Base-by-base conservation (phyloP, 2,329 filamentous ascomycete genomes). In the Lasiodiplodia hormozganensis region DNA sequence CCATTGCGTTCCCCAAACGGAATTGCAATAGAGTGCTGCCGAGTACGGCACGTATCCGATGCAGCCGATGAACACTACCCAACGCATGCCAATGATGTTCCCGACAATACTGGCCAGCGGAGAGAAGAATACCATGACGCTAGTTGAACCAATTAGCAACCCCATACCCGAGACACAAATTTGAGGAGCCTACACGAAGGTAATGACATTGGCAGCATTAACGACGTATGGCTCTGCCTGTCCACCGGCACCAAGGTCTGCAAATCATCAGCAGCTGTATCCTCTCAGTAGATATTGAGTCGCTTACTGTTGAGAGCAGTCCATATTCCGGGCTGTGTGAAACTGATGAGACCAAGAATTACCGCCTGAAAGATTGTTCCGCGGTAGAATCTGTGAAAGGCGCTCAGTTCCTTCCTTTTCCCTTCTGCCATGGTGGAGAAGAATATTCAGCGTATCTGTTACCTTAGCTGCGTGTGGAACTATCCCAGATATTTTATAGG, bases 311-410 rank as follows among this genome's bases (percentile, higher is more conserved):
- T 76, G 18, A 85, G 73, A 3, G 82, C 83, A 68, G 82, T 84
- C 82, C 82, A 85, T 25, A 85, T 82, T 2, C 82, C 83, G 0
- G 82, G 82, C 51, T 83, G 81, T 1, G 81, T 82, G 72, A 85
- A 84, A 4, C 79, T 80, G 23, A 80, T 80, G 57, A 81, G 70
- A 23, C 83, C 83, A 4, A 84, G 80, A 21, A 84, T 68, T 49
- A 84, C 80, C 62, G 82, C 82, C 68, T 84, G 82, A 74, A 82
- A 84, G 0, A 84, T 73, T 4, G 83, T 83, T 53, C 81, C 82
- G 18, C 83, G 80, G 71, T 82, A 85, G 71, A 73, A 74, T 47
- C 71, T 31, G n/a, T 38, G 28, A 21, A 21, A 36, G 2, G 34
- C 21, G 21, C 36, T n/a, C 21, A 11, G 10, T 14, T n/a, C 16